phyloP scores from a whole-genome alignment of 73 alveolate species.

The Diophrys appendiculata region DNA sequence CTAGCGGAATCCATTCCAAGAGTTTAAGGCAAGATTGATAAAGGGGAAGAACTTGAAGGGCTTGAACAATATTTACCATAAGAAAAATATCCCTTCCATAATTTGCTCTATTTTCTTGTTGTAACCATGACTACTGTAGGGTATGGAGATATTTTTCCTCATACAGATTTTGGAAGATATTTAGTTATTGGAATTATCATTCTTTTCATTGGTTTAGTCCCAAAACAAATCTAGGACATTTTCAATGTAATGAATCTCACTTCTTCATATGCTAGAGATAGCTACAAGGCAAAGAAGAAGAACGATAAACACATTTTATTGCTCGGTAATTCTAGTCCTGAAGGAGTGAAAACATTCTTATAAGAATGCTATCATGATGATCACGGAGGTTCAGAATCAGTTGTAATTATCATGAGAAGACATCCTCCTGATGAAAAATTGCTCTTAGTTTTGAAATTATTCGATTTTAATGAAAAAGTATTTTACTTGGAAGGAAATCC shows the following conservation, averaged over 20 bases:
- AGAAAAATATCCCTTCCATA: not conserved
- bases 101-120: not conserved
- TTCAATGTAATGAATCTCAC: constrained; percentile 70
- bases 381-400: constrained; percentile 84
- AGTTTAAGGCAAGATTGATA: too few species aligned
- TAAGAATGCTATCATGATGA: constrained; percentile 90
- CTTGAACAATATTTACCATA: not conserved
- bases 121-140: constrained; percentile 77
- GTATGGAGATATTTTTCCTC: constrained; percentile 93
- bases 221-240: constrained; percentile 60
- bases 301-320: constrained; percentile 79
- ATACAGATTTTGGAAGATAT: constrained; percentile 75
- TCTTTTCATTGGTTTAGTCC: constrained; percentile 65
- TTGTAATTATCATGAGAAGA: constrained; percentile 84
- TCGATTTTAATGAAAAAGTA: constrained; percentile 55
- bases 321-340: constrained; percentile 88
- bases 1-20: too few species aligned
- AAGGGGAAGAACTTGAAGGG: not conserved
- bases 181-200: constrained; percentile 71
- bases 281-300: constrained; percentile 62
- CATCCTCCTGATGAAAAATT: constrained; percentile 83
- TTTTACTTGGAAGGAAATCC: constrained; percentile 92
- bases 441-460: constrained; percentile 63
- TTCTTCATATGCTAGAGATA: constrained; percentile 72
- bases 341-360: constrained; percentile 85